A percentile compares a stretch with the other conserved stretches of the same genome.
Conservation (phyloP, 352 stramenopile species). For the Thraustochytrium sp. region DNA sequence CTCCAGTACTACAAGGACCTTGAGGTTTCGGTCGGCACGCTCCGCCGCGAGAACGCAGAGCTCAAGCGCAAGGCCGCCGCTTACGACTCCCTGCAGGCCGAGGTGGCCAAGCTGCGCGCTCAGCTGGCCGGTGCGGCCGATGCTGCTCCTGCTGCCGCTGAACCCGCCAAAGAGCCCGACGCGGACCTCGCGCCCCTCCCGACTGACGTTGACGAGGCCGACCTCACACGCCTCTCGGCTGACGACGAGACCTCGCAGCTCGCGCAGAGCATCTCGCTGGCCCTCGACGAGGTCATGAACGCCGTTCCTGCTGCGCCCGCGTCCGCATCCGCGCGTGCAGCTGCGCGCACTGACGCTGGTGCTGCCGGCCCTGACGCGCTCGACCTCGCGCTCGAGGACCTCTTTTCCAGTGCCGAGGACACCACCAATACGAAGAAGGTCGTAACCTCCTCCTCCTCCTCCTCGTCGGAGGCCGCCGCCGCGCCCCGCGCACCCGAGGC, state of each 20-base stretch:
- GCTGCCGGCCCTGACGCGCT: not conserved
- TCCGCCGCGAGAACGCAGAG: not conserved
- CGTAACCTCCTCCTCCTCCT: too few relatives aligned
- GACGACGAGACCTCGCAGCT: not conserved
- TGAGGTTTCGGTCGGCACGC: not conserved
- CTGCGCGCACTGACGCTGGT: too few relatives aligned
- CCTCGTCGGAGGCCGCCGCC: too few relatives aligned
- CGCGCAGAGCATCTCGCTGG: not conserved
- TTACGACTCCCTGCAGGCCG: not conserved
- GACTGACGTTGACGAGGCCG: too few relatives aligned
- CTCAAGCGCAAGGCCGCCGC: not conserved
- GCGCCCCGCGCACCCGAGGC: not conserved
- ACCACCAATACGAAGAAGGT: too few relatives aligned
- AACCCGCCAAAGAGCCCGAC: too few relatives aligned
- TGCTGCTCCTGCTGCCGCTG: not conserved
- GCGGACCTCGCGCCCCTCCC: too few relatives aligned
- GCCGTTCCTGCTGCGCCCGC: too few relatives aligned
- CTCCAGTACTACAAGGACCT: slow-evolving; percentile 44
- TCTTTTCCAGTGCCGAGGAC: too few relatives aligned
- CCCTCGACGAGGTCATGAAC: not conserved
- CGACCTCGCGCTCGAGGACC: not conserved
- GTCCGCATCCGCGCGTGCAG: too few relatives aligned
- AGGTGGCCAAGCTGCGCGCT: not conserved
- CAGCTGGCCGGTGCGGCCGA: too few relatives aligned
- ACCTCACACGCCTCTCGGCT: not conserved